Evolutionary conservation across 148 eudicot genomes (phyloP), one percentile per base, ranked within the genome.

Genomic region (Rheum nobile): DNA sequence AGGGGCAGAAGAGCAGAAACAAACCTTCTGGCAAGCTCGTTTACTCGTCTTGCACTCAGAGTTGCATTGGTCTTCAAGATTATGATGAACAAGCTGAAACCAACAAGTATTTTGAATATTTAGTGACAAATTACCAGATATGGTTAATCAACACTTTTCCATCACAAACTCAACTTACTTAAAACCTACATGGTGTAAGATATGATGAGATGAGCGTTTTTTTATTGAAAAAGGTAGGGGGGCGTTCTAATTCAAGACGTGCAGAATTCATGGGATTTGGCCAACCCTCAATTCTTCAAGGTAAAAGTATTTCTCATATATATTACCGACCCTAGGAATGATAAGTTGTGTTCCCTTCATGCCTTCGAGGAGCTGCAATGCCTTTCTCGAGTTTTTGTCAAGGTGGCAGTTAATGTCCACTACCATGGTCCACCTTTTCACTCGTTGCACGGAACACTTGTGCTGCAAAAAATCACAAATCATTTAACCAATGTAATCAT

Each of bases 11-110:
- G 12, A 46, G 8, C 22, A 63, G 72, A 41, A 52, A 43, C 80
- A 80, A 75, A 91, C 98, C 93, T 91, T 91, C 81, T 94, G 93
- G 80, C 98, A 94, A 81, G 98, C 93, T 34, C 98, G 88, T 79
- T 94, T 97, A 43, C 91, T 87, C 39, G 98, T 94, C 86, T 91
- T 94, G 86, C 98, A 94, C 81, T 94, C 83, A 47, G 98, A 83
- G 82, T 85, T 84, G 80, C 98, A 94, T 70, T 84, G 89, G 47
- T 97, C 98, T 86, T 91, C 98, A 50, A 83, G 84, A 59, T 80
- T 91, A 81, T 94, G 91, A 79, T 91, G 93, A 79, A 88, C 91
- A 57, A 94, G 91, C 98, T 94, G 86, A 74, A 77, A 67, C 31
- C 71, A 76, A 29, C 35, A 63, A 61, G 59, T 35, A 43, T 68